phyloP scores from a whole-genome alignment of 2,329 filamentous ascomycete species.

The Fusarium sp. region DNA sequence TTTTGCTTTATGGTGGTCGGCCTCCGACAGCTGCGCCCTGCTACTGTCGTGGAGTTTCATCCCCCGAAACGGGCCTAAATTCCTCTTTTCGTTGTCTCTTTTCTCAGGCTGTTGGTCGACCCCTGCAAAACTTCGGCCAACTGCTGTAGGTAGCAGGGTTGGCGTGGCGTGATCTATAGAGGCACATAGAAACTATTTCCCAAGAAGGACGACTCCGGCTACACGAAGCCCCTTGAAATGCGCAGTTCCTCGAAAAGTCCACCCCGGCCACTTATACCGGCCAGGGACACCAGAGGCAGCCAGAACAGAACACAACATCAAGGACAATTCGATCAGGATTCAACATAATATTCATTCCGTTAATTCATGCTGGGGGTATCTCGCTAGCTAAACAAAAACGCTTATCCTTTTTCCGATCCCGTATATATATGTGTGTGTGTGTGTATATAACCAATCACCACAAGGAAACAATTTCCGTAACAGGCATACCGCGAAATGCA shows the following conservation, averaged over 20 bases:
- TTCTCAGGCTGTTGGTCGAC: background rate
- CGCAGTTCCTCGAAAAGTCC: background rate
- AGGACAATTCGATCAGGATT: rapidly evolving
- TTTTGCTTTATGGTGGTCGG: background rate
- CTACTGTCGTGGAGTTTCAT: background rate
- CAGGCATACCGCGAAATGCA: conserved; percentile 7
- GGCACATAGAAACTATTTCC: background rate
- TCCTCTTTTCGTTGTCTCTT: background rate
- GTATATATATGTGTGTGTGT: background rate
- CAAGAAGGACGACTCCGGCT: background rate
- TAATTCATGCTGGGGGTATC: conserved; percentile 28
- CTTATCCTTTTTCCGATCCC: background rate
- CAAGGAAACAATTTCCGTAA: conserved; percentile 32
- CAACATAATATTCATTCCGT: background rate
- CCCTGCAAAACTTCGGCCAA: background rate
- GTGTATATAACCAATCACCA: conserved; percentile 22
- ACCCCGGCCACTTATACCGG: background rate
- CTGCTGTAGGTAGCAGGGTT: background rate
- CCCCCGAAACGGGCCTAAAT: background rate
- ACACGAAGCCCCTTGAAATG: background rate
- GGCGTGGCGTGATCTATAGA: background rate
- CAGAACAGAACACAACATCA: background rate
- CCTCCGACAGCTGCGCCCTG: conserved; percentile 3
- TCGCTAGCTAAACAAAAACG: conserved; percentile 16
- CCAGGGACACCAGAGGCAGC: background rate